Percentiles rank a stretch among this genome's conserved stretches.
These are phyloP conservation scores for Berkeleyomyces basicola DNA, from an alignment of 2,329 filamentous ascomycete species.

Conservation along the genomic window DNA sequence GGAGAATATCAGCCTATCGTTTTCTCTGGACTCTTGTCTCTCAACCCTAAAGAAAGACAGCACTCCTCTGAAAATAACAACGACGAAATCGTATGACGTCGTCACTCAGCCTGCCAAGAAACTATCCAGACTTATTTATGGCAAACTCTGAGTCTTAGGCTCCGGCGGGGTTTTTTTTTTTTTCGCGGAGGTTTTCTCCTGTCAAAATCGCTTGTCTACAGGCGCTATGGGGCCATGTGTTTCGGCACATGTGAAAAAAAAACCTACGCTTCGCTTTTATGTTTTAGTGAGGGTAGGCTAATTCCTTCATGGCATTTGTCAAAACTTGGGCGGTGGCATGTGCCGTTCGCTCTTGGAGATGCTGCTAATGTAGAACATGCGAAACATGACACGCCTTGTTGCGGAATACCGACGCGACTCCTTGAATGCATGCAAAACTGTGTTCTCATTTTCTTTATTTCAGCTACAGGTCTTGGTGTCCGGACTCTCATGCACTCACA, in stretches of 20 bases:
- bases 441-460: too few species aligned
- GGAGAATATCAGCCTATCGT: not conserved
- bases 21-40: not conserved
- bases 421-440: not conserved
- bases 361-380: too few species aligned
- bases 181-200: not conserved
- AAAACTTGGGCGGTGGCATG: not conserved
- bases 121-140: not conserved
- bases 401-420: not conserved
- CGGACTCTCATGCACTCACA: too few species aligned
- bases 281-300: not conserved
- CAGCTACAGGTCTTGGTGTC: too few species aligned
- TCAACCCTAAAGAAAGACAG: not conserved
- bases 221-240: not conserved
- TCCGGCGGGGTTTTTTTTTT: not conserved
- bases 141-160: not conserved
- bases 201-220: not conserved
- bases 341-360: not conserved
- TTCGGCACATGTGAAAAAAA: not conserved
- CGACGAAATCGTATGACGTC: too few species aligned
- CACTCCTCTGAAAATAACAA: too few species aligned
- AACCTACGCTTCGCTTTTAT: not conserved
- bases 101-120: not conserved
- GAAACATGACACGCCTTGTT: not conserved
- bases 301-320: not conserved